Percentiles rank a stretch among this genome's conserved stretches.
phyloP scores from a whole-genome alignment of 257 asterid genomes.

The Capsicum pubescens region DNA sequence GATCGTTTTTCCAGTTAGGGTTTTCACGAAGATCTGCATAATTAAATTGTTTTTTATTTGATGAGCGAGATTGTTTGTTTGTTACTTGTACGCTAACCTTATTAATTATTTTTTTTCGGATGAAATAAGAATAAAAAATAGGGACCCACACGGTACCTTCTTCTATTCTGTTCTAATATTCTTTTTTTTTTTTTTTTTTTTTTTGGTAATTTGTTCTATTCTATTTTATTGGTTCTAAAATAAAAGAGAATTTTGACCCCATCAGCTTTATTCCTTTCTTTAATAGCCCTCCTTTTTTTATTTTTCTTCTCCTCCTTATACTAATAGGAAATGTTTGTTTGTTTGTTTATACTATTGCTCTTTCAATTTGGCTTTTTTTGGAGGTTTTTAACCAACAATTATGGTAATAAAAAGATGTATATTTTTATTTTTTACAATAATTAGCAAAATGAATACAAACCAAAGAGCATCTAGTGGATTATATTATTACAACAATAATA shows the following conservation, averaged over 20 bases:
- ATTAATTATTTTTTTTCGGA: background rate
- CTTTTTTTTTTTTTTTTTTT: too few species aligned
- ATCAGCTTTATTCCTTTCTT: background rate
- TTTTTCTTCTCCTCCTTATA: background rate
- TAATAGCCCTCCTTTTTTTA: background rate
- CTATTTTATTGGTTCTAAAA: conserved; percentile 13
- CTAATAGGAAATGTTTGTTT: background rate
- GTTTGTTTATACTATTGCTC: background rate
- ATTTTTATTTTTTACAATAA: too few species aligned
- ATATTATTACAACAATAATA: too few species aligned
- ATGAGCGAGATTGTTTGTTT: too few species aligned
- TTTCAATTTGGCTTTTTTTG: background rate
- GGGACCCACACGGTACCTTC: background rate
- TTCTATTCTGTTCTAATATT: too few species aligned
- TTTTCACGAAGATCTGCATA: conserved; percentile 88
- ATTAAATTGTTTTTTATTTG: too few species aligned
- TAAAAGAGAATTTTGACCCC: background rate
- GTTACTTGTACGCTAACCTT: background rate
- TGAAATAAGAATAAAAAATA: conserved; percentile 2
- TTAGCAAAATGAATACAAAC: too few species aligned
- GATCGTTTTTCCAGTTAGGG: conserved; percentile 79
- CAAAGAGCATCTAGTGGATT: too few species aligned
- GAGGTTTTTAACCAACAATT: background rate
- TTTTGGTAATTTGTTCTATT: too few species aligned
- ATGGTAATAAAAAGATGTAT: background rate